Evolutionary conservation across 768 basidiomycete genomes (phyloP), one percentile per base, ranked within the genome.

Genomic region (Lepiota venenata): DNA sequence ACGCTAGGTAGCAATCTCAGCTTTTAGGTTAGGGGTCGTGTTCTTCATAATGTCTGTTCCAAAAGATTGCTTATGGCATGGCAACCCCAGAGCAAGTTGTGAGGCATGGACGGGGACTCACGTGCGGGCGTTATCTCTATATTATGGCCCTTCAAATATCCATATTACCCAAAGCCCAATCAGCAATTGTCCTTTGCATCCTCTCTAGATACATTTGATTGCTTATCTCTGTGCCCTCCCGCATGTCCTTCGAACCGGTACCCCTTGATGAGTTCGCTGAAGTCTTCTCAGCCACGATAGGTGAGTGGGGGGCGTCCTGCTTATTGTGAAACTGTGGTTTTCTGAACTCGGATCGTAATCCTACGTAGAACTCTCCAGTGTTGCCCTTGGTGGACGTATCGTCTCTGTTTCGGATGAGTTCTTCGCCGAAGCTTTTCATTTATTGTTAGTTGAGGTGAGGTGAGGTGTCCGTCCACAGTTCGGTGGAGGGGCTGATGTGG

Each of bases 361-460:
- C 29, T 36, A 27, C 47, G 21, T 60, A 96, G 97, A 99, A 70
- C 78, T 98, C 10, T 97, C 95, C 27, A 91, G 89, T 57, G 86
- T 85, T 15, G 84, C 86, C 0, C 74, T 98, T 11, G 96, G 93
- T 15, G 94, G 86, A 2, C 69, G 77, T 55, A 74, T 98, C 60
- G 64, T 87, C 29, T 75, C 80, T 2, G 84, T 90, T 43, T 97
- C 94, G 2, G 97, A 99, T 68, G 93, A 99, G 59, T 99, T 98
- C 77, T 99, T 99, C 64, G 93, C 92, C 9, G 82, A 87, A 61
- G 93, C 90, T 0, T 79, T 71, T 58, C 85, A 96, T 71, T 75
- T 99, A 21, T 77, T 99, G 50, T 78, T 89, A 46, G 87, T 91
- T 40, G 85, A 87, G 71, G 95, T 92, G 57, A 62, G 80, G 65